A percentile compares a stretch with the other conserved stretches of the same genome.
Evolutionary conservation across 73 alveolate species (phyloP).

Genomic region (Diophrys appendiculata): DNA sequence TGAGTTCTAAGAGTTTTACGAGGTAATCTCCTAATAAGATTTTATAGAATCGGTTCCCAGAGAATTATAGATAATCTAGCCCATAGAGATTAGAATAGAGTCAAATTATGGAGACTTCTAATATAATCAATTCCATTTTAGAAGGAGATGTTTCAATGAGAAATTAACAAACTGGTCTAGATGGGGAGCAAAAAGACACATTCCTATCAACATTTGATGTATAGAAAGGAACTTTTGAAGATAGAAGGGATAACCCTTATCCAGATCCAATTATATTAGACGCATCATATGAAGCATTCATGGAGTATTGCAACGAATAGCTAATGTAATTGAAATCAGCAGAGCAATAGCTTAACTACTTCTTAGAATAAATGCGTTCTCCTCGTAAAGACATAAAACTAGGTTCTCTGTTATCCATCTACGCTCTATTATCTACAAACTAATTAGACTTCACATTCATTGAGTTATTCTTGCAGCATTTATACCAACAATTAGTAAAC

Average conservation of each 20-base stretch:
- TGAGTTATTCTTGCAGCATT: no score
- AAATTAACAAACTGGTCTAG: conserved; percentile 7
- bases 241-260: background rate
- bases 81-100: background rate
- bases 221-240: background rate
- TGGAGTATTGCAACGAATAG: conserved; percentile 33
- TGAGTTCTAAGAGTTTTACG: conserved; percentile 26
- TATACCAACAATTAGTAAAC: no score
- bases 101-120: background rate
- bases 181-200: background rate
- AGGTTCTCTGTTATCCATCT: conserved; percentile 71
- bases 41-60: conserved; percentile 44
- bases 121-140: conserved; percentile 3
- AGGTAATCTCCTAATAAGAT: conserved; percentile 26
- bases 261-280: conserved; percentile 20
- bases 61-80: background rate
- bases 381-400: conserved; percentile 56
- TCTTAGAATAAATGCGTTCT: no score
- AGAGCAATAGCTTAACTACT: no score
- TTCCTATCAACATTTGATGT: background rate
- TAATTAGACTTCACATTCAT: no score
- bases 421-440: no score
- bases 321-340: no score
- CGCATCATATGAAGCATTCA: conserved; percentile 31
- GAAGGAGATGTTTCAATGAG: background rate